Evolutionary conservation across 148 eudicot genomes (phyloP).

Genomic region (Pharnaceum exiguum): DNA sequence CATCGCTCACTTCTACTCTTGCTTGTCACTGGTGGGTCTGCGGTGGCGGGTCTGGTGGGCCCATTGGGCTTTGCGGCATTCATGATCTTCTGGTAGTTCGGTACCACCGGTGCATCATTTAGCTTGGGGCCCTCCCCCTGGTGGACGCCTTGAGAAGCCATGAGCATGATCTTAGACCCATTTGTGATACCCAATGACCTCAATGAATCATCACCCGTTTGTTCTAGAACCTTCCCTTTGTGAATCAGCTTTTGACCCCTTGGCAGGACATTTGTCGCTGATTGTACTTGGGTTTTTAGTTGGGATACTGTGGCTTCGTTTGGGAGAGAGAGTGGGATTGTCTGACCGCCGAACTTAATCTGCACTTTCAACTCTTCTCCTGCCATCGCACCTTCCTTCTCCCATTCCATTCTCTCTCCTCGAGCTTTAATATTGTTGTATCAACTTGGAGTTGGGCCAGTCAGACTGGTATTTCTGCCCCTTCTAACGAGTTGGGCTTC

Average conservation of each 20-base stretch:
- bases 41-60: slow-evolving; percentile 6
- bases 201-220: slow-evolving; percentile 53
- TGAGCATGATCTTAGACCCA: slow-evolving; percentile 83
- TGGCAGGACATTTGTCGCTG: slow-evolving; percentile 82
- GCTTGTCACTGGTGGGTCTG: slow-evolving; percentile 17
- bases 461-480: no score
- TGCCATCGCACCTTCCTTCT: slow-evolving; percentile 22
- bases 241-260: slow-evolving; percentile 94
- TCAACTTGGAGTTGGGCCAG: no score
- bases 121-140: slow-evolving; percentile 90
- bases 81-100: slow-evolving; percentile 28
- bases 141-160: slow-evolving; percentile 82
- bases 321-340: slow-evolving; percentile 36
- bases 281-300: slow-evolving; percentile 63
- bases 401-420: not conserved
- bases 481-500: no score
- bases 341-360: slow-evolving; percentile 72
- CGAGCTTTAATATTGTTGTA: no score
- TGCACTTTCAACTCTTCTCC: slow-evolving; percentile 26
- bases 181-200: slow-evolving; percentile 32
- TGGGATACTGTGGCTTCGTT: slow-evolving; percentile 41
- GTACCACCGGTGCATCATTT: slow-evolving; percentile 40
- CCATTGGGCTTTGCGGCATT: slow-evolving; percentile 16
- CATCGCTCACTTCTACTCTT: slow-evolving; percentile 57
- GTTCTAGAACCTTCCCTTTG: slow-evolving; percentile 69